These are phyloP conservation scores for Lyophyllum semitale DNA, from an alignment of 768 basidiomycete genomes.

Conservation along the genomic window DNA sequence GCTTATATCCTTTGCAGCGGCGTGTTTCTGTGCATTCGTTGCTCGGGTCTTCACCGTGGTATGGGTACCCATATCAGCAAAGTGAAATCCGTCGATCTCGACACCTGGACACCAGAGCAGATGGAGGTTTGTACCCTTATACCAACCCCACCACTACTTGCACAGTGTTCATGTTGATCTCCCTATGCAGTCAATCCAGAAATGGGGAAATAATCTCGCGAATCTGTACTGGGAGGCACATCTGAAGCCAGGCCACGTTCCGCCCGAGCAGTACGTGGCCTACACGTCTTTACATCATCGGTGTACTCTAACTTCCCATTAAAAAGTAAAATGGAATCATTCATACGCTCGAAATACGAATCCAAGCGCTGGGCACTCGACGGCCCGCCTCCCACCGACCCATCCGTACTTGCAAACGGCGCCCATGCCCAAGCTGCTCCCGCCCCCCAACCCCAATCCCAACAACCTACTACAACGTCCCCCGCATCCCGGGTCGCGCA, in stretches of 20 bases:
- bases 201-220: conserved; percentile 92
- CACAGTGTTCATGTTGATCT: no score
- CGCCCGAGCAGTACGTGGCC: conserved; percentile 86
- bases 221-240: conserved; percentile 99
- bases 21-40: conserved; percentile 93
- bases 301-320: neutral
- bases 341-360: conserved; percentile 97
- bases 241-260: conserved; percentile 86
- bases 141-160: neutral
- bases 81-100: conserved; percentile 96
- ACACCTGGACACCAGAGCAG: conserved; percentile 97
- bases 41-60: conserved; percentile 94
- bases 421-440: conserved; percentile 29
- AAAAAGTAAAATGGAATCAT: conserved; percentile 96
- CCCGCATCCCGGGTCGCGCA: conserved; percentile 28
- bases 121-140: conserved; percentile 76
- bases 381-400: conserved; percentile 83
- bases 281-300: neutral
- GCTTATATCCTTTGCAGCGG: conserved; percentile 51
- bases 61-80: conserved; percentile 99
- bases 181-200: conserved; percentile 73
- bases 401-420: conserved; percentile 67
- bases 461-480: conserved; percentile 20
- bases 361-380: conserved; percentile 90
- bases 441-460: conserved; percentile 23